Conservation (phyloP, 208 protist species). For the Plasmodiophora brassicae region DNA sequence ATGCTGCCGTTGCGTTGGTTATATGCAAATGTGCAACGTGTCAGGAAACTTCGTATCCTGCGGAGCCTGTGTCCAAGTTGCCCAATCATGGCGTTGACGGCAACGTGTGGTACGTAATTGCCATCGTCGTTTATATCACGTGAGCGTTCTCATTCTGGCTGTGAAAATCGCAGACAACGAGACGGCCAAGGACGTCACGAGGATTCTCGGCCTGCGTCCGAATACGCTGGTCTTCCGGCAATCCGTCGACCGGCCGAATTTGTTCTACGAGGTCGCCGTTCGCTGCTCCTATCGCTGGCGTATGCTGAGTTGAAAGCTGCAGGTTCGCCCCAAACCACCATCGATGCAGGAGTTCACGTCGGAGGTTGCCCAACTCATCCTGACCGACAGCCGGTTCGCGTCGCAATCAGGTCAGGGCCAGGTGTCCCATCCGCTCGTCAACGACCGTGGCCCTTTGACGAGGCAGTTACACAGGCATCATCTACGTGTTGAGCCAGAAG, state of each 20-base stretch:
- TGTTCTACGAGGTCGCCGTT: neutral
- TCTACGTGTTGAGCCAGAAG: neutral
- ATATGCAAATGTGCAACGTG: no score
- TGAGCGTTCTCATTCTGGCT: neutral
- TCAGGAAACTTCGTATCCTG: neutral
- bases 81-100: neutral
- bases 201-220: neutral
- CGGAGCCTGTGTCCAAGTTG: neutral
- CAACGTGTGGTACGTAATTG: neutral
- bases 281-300: neutral
- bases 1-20: neutral
- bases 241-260: neutral
- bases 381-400: neutral
- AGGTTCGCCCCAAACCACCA: neutral
- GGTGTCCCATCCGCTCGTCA: no score
- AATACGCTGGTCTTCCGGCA: neutral
- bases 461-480: no score
- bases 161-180: neutral
- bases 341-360: neutral
- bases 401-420: no score
- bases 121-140: neutral
- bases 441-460: no score
- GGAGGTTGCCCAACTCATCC: neutral
- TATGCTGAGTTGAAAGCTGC: neutral
- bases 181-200: neutral